Conservation (phyloP, 805 yeast genomes). For the Wickerhamiella siamensis region DNA sequence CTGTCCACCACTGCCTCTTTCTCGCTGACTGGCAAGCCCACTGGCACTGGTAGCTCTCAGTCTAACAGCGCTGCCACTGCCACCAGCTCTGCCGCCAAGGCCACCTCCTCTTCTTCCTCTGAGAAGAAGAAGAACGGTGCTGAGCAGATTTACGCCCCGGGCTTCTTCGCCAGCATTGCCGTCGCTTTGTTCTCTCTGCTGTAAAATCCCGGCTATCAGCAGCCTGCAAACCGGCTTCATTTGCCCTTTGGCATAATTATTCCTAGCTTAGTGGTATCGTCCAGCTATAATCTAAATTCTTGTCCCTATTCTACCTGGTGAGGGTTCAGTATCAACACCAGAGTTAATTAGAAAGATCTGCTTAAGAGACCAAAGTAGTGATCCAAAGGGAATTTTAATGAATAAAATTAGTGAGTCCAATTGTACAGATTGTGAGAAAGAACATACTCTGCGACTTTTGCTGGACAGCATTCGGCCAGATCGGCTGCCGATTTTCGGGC, state of each 20-base stretch:
- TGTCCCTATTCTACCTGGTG: too few species aligned
- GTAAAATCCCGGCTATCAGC: too few species aligned
- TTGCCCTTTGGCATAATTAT: too few species aligned
- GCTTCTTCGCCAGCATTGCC: conserved; percentile 12
- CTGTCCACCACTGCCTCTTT: conserved; percentile 19
- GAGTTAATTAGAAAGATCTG: too few species aligned
- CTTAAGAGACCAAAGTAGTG: too few species aligned
- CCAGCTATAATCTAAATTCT: too few species aligned
- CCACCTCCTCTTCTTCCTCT: conserved; percentile 6
- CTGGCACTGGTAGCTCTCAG: conserved; percentile 8
- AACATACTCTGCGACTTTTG: conserved; percentile 11
- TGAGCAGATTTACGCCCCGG: conserved; percentile 10
- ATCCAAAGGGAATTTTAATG: too few species aligned
- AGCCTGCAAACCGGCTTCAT: too few species aligned
- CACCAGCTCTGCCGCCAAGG: conserved; percentile 6
- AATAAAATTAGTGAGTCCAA: too few species aligned
- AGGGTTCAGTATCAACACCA: too few species aligned
- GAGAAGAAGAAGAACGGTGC: conserved; percentile 11
- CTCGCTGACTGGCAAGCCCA: conserved; percentile 10
- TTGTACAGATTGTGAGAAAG: conserved; percentile 7
- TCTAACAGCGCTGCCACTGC: conserved; percentile 6
- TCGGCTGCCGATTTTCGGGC: conserved; percentile 13
- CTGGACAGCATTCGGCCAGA: conserved; percentile 8
- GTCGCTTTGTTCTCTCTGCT: conserved; percentile 13
- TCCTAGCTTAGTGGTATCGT: too few species aligned